Base-by-base conservation (phyloP, 768 basidiomycete species). In the Mycena belliarum region DNA sequence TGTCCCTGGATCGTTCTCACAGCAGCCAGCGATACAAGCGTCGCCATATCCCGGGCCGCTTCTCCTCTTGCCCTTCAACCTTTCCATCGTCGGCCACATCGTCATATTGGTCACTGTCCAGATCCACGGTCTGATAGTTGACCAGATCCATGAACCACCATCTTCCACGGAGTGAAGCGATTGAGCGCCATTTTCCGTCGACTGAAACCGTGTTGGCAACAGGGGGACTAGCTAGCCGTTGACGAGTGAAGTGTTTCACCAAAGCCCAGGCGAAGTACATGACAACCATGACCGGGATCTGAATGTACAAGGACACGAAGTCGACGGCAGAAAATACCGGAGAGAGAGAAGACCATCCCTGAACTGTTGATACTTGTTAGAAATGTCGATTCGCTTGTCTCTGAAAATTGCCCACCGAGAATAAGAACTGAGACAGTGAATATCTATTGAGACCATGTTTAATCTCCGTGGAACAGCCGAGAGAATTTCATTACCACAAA, bases 331-430 rank as follows among this genome's bases (percentile, higher is more conserved):
- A 77, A 69, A 93, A 93, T 23, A 55, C 73, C 1, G 89, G 89
- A 52, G 85, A 76, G 25, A 93, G 66, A 2, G 90, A 91, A n/a
- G 88, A 86, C 90, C 91, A 94, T 54, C 92, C 92, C 77, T 93
- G 92, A 46, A 92, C 91, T 93, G 55, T 8, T 52, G 25, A 24
- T 41, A 33, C 15, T 18, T 20, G n/a, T 52, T 15, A 28, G 54
- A 24, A 25, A 37, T 33, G 3, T 3, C 35, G 25, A 8, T 25
- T 16, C 21, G 40, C 21, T n/a, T n/a, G 29, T 28, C 32, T 18
- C 15, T 12, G 44, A 32, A 45, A 40, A 26, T 33, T 11, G 26
- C 79, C 43, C 67, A 87, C 91, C 74, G 49, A 93, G 73, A 52
- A 93, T 89, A 58, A 93, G 75, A 18, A 74, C 67, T 2, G 75